Base-by-base conservation (phyloP, 78 protist species). In the Dictyostelium brefeldianum region DNA sequence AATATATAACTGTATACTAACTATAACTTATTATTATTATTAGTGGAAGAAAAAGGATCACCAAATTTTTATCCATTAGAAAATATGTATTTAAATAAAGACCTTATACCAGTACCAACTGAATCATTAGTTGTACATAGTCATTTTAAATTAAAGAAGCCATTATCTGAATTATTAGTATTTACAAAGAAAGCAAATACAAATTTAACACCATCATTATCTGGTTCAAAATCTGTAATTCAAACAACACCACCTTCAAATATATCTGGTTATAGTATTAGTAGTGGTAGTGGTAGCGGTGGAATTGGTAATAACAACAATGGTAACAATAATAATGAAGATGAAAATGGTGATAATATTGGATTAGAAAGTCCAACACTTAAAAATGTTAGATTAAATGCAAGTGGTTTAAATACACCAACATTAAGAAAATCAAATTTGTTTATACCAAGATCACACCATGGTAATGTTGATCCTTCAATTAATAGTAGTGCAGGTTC, bases 1-100 rank as follows among this genome's bases (percentile, higher is more conserved):
- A 36, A 29, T 18, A 27, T 27, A 11, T 53, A 14, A 12, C 53
- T 77, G 27, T 54, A 8, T 15, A 18, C 1, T 54, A 56, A 20
- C 43, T 36, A 36, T 36, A 3, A 36, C 43, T 3, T 56, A 56
- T 6, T 51, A 51, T 51, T 51, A 51, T 11, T 18, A 56, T 56
- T 6, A 83, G 90, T 83, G 74, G 91, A 83, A 12, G 36, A 75
- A 85, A 75, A 46, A n/a, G 83, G 83, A 18, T 18, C 65, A 50
- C 83, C 78, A 18, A 85, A 75, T 6, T 85, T 85, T 48, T 75
- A 43, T 64, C 92, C 92, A 18, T 75, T 75, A 46, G 92, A 85
- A 47, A 51, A 74, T 20, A 48, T 85, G 92, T 85, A 85, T 48
- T 85, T 85, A 48, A 85, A 73, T 85, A 8, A 54, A 18, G 77